Evolutionary conservation across 768 basidiomycete species (phyloP).

Genomic region (Ramaria sp.): DNA sequence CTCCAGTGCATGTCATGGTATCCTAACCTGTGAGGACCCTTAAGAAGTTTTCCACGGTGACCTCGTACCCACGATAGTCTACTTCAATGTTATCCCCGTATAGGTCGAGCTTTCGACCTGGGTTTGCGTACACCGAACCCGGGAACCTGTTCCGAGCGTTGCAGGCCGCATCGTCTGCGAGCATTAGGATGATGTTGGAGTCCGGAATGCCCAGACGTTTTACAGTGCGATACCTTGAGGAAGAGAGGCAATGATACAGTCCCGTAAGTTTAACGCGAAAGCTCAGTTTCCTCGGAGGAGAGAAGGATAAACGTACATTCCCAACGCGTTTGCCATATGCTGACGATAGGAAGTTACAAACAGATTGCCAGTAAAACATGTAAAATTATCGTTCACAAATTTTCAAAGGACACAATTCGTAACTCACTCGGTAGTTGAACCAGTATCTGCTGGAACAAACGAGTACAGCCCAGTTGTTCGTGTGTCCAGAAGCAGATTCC

Average conservation of each 20-base stretch:
- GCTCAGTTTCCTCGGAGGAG: slow-evolving; percentile 14
- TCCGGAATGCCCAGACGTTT: slow-evolving; percentile 97
- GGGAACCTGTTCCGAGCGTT: slow-evolving; percentile 88
- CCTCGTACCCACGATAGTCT: slow-evolving; percentile 96
- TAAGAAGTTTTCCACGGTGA: slow-evolving; percentile 94
- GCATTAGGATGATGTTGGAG: slow-evolving; percentile 98
- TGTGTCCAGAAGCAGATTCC: slow-evolving; percentile 36
- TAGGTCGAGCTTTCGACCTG: slow-evolving; percentile 70
- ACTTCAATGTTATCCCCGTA: slow-evolving; percentile 98
- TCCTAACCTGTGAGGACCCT: slow-evolving; percentile 74
- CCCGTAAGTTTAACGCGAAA: background rate
- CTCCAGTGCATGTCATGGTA: background rate
- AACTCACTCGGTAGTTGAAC: slow-evolving; percentile 94
- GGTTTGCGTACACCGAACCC: slow-evolving; percentile 86
- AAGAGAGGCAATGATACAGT: slow-evolving; percentile 4
- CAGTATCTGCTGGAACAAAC: slow-evolving; percentile 92
- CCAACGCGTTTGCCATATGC: slow-evolving; percentile 98
- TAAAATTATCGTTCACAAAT: background rate
- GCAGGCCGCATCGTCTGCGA: slow-evolving; percentile 93
- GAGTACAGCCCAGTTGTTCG: slow-evolving; percentile 98
- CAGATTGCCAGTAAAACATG: background rate
- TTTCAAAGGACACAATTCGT: background rate
- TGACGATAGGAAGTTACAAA: slow-evolving; percentile 20
- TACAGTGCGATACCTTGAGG: slow-evolving; percentile 85
- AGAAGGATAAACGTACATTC: slow-evolving; percentile 50